Conservation (phyloP, 2,329 filamentous ascomycete genomes). For the Pezicula carpinea region DNA sequence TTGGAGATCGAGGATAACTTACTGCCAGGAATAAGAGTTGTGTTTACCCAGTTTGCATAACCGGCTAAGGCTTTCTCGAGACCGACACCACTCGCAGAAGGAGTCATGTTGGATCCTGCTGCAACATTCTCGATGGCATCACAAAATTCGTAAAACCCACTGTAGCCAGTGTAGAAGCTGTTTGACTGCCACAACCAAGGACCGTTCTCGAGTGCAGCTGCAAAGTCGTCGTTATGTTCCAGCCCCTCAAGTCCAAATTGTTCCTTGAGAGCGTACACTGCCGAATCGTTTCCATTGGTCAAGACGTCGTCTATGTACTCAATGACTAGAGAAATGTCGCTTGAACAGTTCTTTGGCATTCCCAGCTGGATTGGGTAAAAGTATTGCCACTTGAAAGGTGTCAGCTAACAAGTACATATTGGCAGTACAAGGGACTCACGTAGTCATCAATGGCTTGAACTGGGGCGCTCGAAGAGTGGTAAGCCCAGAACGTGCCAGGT, state of each 20-base stretch:
- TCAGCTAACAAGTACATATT: conserved; percentile 1
- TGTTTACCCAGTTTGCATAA: conserved; percentile 49
- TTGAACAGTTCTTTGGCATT: conserved; percentile 55
- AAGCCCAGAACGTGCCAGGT: conserved; percentile 56
- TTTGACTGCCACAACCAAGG: conserved; percentile 55
- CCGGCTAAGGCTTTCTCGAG: conserved; percentile 47
- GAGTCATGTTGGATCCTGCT: conserved; percentile 24
- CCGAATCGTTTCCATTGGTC: conserved; percentile 35
- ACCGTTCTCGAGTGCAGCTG: conserved; percentile 44
- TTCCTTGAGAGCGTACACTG: conserved; percentile 41
- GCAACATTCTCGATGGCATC: conserved; percentile 35
- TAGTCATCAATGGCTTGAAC: conserved; percentile 52
- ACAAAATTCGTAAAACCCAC: conserved; percentile 38
- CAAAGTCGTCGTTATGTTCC: conserved; percentile 35
- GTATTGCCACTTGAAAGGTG: conserved; percentile 44
- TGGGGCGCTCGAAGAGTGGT: conserved; percentile 50
- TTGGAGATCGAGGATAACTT: conserved; percentile 21
- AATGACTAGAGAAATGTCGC: conserved; percentile 45
- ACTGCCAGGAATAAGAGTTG: conserved; percentile 42
- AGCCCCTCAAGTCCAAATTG: conserved; percentile 48
- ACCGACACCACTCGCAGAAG: conserved; percentile 44
- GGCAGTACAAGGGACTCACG: conserved; percentile 18
- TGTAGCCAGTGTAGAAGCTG: conserved; percentile 44
- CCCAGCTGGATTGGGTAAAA: conserved; percentile 51
- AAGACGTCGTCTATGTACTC: conserved; percentile 48